phyloP scores from a whole-genome alignment of 148 eudicot genomes.

The Fagopyrum tataricum region DNA sequence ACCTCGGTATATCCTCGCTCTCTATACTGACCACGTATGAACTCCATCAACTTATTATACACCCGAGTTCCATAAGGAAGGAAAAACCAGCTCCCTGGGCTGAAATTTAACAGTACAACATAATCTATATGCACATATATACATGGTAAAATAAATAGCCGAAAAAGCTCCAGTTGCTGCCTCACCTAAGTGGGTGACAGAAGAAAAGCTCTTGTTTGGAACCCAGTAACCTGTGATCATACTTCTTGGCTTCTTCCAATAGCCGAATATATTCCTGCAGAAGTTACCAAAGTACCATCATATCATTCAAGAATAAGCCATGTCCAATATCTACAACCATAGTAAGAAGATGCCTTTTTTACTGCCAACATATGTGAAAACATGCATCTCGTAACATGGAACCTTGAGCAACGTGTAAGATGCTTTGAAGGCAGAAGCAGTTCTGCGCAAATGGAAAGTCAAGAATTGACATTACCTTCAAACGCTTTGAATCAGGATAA shows the following conservation, averaged over 20 bases:
- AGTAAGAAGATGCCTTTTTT: not conserved
- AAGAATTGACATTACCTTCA: conserved; percentile 42
- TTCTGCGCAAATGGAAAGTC: not conserved
- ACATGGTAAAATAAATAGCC: not conserved
- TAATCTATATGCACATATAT: not conserved
- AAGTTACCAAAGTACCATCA: conserved; percentile 2
- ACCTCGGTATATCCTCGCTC: conserved; percentile 94
- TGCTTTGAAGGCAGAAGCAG: not conserved
- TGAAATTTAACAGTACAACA: conserved; percentile 22
- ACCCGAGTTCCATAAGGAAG: conserved; percentile 88
- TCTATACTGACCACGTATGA: conserved; percentile 71
- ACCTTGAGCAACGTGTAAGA: not conserved
- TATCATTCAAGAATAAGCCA: not conserved
- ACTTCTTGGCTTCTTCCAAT: conserved; percentile 95
- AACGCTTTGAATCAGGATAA: conserved; percentile 68
- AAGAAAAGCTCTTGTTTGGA: conserved; percentile 94
- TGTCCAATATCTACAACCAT: not conserved
- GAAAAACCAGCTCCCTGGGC: conserved; percentile 98
- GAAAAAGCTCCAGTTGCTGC: not conserved
- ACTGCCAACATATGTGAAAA: not conserved
- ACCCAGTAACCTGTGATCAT: conserved; percentile 84
- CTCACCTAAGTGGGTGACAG: conserved; percentile 88
- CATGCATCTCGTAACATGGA: not conserved
- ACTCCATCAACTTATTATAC: conserved; percentile 81
- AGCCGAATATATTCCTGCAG: conserved; percentile 64